Evolutionary conservation across 805 yeast genomes (phyloP).

Genomic region (Yamadazyma tumulicola): DNA sequence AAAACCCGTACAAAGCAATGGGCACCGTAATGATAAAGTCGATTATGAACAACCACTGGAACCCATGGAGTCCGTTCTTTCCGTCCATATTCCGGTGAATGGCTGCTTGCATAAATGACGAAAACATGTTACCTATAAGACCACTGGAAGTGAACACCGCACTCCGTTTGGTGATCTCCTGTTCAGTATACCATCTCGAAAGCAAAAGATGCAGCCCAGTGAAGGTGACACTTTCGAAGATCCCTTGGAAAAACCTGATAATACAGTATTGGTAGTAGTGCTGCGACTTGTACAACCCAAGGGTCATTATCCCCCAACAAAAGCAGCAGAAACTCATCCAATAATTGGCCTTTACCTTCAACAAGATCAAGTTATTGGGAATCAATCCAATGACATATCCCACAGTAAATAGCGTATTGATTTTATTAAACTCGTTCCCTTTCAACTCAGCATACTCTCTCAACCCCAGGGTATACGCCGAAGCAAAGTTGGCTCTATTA

Average conservation of each 20-base stretch:
- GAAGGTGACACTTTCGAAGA: conserved; percentile 58
- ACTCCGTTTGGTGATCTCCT: conserved; percentile 47
- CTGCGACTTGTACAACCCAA: conserved; percentile 48
- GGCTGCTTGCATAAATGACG: conserved; percentile 57
- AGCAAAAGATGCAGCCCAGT: conserved; percentile 52
- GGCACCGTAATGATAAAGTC: conserved; percentile 59
- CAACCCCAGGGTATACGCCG: conserved; percentile 67
- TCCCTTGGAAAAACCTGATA: conserved; percentile 57
- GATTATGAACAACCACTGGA: conserved; percentile 69
- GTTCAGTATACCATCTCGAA: conserved; percentile 51
- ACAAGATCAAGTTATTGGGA: conserved; percentile 54
- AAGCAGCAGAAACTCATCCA: conserved; percentile 54
- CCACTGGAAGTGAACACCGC: conserved; percentile 57
- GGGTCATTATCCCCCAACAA: conserved; percentile 55
- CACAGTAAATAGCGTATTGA: conserved; percentile 55
- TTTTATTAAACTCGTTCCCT: conserved; percentile 48
- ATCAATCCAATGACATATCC: conserved; percentile 62
- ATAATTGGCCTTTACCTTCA: conserved; percentile 44
- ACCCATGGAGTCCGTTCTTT: conserved; percentile 50
- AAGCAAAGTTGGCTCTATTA: conserved; percentile 38
- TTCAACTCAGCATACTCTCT: conserved; percentile 48
- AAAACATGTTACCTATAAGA: conserved; percentile 50
- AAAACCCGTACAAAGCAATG: conserved; percentile 51
- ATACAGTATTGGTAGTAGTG: conserved; percentile 50
- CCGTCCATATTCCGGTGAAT: conserved; percentile 47